Conservation (phyloP, 2,329 filamentous ascomycete species). For the Arachnopeziza araneosa region DNA sequence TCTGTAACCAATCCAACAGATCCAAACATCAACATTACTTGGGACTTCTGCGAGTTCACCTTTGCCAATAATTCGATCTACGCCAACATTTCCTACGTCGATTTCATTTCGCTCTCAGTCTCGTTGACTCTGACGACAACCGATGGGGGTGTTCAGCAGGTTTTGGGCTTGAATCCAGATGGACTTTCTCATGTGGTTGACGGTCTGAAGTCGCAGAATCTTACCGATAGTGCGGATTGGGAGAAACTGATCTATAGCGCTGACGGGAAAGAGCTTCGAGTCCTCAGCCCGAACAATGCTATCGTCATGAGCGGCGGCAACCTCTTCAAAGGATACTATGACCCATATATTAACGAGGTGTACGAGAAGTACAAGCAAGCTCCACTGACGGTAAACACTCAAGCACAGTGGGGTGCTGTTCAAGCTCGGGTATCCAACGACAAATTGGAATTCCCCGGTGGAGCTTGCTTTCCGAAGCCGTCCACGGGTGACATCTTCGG, state of each 20-base stretch:
- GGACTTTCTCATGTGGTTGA: slow-evolving; percentile 51
- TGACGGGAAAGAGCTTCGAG: slow-evolving; percentile 33
- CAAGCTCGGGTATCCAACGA: slow-evolving; percentile 35
- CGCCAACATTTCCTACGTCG: slow-evolving; percentile 68
- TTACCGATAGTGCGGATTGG: slow-evolving; percentile 54
- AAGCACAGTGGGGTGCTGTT: slow-evolving; percentile 54
- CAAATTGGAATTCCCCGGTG: slow-evolving; percentile 33
- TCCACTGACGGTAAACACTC: slow-evolving; percentile 57
- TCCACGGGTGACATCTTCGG: slow-evolving; percentile 57
- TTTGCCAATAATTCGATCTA: slow-evolving; percentile 55
- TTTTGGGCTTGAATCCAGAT: slow-evolving; percentile 50
- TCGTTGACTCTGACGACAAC: slow-evolving; percentile 44
- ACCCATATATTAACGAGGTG: slow-evolving; percentile 39
- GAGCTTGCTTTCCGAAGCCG: slow-evolving; percentile 47
- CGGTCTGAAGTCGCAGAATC: slow-evolving; percentile 49
- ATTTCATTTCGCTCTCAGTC: slow-evolving; percentile 66
- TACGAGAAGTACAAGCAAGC: slow-evolving; percentile 37
- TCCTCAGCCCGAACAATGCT: slow-evolving; percentile 38
- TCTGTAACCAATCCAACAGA: slow-evolving; percentile 62
- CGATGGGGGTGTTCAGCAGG: slow-evolving; percentile 39
- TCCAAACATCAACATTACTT: slow-evolving; percentile 53
- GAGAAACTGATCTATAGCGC: slow-evolving; percentile 42
- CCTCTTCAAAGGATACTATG: slow-evolving; percentile 39
- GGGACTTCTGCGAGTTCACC: slow-evolving; percentile 63
- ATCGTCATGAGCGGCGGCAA: slow-evolving; percentile 39